Conservation (phyloP, 352 stramenopile species). For the Pythium phragmitis region DNA sequence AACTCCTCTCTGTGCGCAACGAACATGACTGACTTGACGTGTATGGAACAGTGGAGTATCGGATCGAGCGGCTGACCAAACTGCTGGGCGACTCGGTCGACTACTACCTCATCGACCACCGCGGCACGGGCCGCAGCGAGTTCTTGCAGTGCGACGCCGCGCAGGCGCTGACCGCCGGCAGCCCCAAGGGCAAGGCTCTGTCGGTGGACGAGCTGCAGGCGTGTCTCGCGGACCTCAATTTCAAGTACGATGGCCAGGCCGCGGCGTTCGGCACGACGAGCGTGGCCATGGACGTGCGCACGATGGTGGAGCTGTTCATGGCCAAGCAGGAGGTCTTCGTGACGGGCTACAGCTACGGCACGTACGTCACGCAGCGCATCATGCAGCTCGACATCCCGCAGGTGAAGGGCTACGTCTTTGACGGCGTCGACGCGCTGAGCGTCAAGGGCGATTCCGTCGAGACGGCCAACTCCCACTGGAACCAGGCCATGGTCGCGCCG, state of each 20-base stretch:
- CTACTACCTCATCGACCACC: slow-evolving; percentile 37
- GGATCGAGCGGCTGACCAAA: slow-evolving; percentile 1
- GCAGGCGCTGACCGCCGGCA: slow-evolving; percentile 25
- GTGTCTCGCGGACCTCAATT: slow-evolving; percentile 30
- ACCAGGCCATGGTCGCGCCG: slow-evolving; percentile 12
- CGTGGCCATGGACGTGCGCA: slow-evolving; percentile 25
- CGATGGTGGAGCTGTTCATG: slow-evolving; percentile 27
- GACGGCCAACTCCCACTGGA: slow-evolving; percentile 21
- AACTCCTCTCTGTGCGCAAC: not conserved
- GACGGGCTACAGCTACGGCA: slow-evolving; percentile 33
- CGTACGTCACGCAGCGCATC: slow-evolving; percentile 28
- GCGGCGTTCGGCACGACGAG: slow-evolving; percentile 24
- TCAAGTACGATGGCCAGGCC: slow-evolving; percentile 25
- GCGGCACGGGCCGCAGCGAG: slow-evolving; percentile 32
- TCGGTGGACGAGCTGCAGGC: slow-evolving; percentile 19
- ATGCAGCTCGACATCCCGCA: slow-evolving; percentile 27
- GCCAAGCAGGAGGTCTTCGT: slow-evolving; percentile 24
- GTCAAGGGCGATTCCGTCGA: slow-evolving; percentile 8
- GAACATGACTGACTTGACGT: not conserved
- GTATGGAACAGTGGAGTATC: not conserved
- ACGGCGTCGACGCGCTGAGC: slow-evolving; percentile 24
- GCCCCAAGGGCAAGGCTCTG: slow-evolving; percentile 14
- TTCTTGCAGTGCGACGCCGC: slow-evolving; percentile 29
- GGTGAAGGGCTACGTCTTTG: slow-evolving; percentile 33
- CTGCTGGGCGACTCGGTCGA: slow-evolving; percentile 21